Percentiles rank a stretch among this genome's conserved stretches.
Evolutionary conservation across 2,329 filamentous ascomycete species (phyloP).

Genomic region (Clonostachys chloroleuca): DNA sequence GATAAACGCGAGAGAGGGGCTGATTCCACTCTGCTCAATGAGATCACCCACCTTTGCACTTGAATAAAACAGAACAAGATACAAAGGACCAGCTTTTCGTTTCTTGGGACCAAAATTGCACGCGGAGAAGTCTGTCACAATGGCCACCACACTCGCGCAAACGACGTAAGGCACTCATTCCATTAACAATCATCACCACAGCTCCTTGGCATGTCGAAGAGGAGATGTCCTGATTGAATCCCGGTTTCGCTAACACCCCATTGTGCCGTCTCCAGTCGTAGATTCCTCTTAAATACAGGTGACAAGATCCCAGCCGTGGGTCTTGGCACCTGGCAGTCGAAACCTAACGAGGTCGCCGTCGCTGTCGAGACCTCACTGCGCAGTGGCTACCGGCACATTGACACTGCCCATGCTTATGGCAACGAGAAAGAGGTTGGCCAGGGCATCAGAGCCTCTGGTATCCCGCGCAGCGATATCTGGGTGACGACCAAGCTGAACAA

Average conservation of each 20-base stretch:
- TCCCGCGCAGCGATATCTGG: conserved; percentile 64
- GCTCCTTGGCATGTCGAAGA: no score
- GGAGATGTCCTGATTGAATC: no score
- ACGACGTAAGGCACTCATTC: no score
- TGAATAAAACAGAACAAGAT: no score
- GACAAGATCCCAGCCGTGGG: conserved; percentile 74
- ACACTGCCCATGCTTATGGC: conserved; percentile 72
- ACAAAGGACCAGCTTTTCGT: background rate
- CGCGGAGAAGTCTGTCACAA: no score
- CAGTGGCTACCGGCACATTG: conserved; percentile 70
- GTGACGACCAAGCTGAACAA: conserved; percentile 82
- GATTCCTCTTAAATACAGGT: conserved; percentile 70
- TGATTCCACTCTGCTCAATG: no score
- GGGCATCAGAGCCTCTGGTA: conserved; percentile 59
- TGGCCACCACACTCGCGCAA: no score
- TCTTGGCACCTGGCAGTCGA: conserved; percentile 76
- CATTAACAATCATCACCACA: no score
- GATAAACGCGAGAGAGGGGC: no score
- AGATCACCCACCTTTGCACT: no score
- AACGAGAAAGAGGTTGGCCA: conserved; percentile 68
- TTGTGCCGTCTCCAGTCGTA: conserved; percentile 12
- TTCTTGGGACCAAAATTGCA: no score
- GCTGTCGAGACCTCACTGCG: conserved; percentile 68
- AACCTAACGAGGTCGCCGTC: conserved; percentile 61
- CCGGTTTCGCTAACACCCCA: no score